Percentiles rank a stretch among this genome's conserved stretches.
phyloP scores from a whole-genome alignment of 2,329 filamentous ascomycete species.

The Arthrobotrys musiformis region DNA sequence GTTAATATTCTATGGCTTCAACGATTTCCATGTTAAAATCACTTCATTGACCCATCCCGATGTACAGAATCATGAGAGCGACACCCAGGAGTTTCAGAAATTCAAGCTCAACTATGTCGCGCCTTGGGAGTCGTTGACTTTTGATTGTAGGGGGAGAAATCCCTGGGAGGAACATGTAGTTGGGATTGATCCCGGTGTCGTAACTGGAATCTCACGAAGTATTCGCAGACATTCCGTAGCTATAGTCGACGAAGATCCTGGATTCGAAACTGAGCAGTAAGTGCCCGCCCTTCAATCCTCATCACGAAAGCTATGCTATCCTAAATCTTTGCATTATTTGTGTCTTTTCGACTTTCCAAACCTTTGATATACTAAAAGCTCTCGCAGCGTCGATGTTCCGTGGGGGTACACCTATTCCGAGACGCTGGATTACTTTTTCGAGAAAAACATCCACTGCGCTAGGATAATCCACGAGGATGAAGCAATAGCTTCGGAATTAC shows the following conservation, averaged over 20 bases:
- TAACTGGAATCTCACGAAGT: too few relatives aligned
- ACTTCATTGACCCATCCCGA: neutral
- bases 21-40: neutral
- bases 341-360: too few relatives aligned
- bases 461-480: neutral
- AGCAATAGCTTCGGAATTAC: neutral
- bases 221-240: too few relatives aligned
- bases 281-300: too few relatives aligned
- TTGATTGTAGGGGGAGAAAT: neutral
- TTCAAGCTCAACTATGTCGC: neutral
- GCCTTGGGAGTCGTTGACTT: neutral
- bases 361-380: too few relatives aligned
- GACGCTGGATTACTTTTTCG: neutral
- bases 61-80: neutral
- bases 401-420: neutral
- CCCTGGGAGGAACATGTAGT: neutral
- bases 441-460: neutral
- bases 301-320: neutral
- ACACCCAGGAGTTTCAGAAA: neutral
- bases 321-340: too few relatives aligned
- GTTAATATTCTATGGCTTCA: slow-evolving; percentile 6
- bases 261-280: too few relatives aligned
- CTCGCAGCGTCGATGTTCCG: neutral
- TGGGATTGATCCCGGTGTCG: too few relatives aligned
- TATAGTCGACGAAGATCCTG: too few relatives aligned